Conservation (phyloP, 495 filamentous ascomycete species). For the Aspergillus affinis region DNA sequence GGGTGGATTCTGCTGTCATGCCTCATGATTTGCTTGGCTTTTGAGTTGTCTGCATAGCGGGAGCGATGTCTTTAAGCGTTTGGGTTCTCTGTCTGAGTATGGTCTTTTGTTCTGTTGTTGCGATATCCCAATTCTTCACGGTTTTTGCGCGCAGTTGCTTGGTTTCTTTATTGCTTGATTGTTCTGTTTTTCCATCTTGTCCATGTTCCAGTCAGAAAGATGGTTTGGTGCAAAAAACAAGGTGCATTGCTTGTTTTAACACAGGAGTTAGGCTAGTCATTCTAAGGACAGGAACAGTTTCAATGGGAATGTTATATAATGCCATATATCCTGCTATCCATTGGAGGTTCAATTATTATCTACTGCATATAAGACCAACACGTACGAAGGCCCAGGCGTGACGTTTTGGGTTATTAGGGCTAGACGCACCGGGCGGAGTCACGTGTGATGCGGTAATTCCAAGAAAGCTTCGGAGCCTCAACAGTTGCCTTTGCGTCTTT, state of each 20-base stretch:
- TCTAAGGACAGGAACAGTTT: not conserved
- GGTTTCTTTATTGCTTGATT: not conserved
- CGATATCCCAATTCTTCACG: constrained; percentile 17
- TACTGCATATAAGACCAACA: too few species aligned
- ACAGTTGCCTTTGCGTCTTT: constrained; percentile 2
- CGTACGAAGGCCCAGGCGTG: too few species aligned
- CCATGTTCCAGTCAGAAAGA: not conserved
- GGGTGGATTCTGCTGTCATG: constrained; percentile 9
- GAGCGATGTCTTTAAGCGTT: constrained; percentile 24
- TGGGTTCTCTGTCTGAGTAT: constrained; percentile 12
- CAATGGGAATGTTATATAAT: not conserved
- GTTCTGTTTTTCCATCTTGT: not conserved
- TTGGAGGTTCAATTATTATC: too few species aligned
- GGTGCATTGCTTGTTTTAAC: not conserved
- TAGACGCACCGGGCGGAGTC: not conserved
- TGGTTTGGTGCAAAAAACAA: not conserved
- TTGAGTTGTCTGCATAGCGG: constrained; percentile 30
- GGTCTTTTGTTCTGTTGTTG: constrained; percentile 15
- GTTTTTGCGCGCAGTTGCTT: not conserved
- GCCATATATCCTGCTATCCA: too few species aligned
- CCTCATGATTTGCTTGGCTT: constrained; percentile 9
- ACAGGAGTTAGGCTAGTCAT: not conserved
- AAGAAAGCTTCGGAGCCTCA: constrained; percentile 9
- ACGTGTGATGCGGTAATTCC: not conserved
- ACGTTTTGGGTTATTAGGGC: not conserved